A percentile compares a stretch with the other conserved stretches of the same genome.
These are phyloP conservation scores for Alternaria novae-zelandiae DNA, from an alignment of 2,329 filamentous ascomycete species.

Conservation along the genomic window DNA sequence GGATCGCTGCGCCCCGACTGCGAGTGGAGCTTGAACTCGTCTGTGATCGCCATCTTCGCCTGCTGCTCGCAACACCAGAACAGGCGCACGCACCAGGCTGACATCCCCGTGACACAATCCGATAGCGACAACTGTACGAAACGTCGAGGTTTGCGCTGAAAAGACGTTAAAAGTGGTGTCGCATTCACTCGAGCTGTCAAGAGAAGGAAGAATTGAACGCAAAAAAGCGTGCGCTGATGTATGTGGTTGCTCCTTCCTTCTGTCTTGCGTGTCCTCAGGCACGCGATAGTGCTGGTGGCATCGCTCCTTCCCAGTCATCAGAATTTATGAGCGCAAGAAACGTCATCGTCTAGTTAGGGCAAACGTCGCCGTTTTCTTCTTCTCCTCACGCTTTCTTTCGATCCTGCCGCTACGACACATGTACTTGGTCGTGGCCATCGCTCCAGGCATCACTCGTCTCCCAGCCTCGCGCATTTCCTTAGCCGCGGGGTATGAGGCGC, in stretches of 20 bases:
- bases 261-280: conserved; percentile 23
- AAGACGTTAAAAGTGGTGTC: conserved; percentile 24
- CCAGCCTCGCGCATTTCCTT: conserved; percentile 30
- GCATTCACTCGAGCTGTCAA: conserved; percentile 18
- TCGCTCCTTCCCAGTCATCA: conserved; percentile 13
- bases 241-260: conserved; percentile 38
- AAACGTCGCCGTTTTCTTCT: neutral
- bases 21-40: conserved; percentile 24
- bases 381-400: neutral
- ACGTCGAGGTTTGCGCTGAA: conserved; percentile 9
- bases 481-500: conserved; percentile 26
- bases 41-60: conserved; percentile 22
- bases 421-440: conserved; percentile 9
- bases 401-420: neutral
- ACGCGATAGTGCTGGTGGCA: conserved; percentile 20
- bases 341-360: neutral
- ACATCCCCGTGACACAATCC: conserved; percentile 20
- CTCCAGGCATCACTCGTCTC: conserved; percentile 31
- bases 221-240: conserved; percentile 40
- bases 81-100: conserved; percentile 34
- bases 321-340: conserved; percentile 11
- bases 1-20: conserved; percentile 30
- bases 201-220: conserved; percentile 20
- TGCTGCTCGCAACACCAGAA: conserved; percentile 19
- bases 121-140: conserved; percentile 16